phyloP scores from a whole-genome alignment of 352 stramenopile genomes.

The Halophytophthora batemanensis region DNA sequence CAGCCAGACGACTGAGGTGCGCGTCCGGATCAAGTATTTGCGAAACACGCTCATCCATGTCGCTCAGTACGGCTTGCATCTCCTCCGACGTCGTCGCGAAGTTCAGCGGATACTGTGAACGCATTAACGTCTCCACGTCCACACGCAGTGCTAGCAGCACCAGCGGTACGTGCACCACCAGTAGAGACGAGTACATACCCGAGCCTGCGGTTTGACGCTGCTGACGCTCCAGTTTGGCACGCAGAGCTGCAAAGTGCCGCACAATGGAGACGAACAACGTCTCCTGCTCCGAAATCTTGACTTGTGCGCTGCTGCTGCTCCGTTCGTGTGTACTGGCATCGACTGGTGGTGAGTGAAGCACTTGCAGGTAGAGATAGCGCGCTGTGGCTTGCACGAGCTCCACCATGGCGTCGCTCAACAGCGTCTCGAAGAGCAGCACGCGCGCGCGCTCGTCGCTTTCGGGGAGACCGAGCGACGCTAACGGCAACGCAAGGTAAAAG shows the following conservation, averaged over 20 bases:
- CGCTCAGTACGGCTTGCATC: conserved; percentile 40
- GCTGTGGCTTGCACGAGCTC: conserved; percentile 35
- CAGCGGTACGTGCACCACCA: conserved; percentile 44
- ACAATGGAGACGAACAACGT: conserved; percentile 40
- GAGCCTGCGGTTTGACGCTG: conserved; percentile 4
- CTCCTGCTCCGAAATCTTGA: conserved; percentile 23
- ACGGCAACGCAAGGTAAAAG: conserved; percentile 45
- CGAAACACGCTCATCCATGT: conserved; percentile 40
- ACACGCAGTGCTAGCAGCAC: conserved; percentile 60
- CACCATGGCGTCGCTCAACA: conserved; percentile 24
- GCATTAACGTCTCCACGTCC: conserved; percentile 56
- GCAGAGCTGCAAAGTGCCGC: conserved; percentile 30
- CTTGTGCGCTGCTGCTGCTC: neutral
- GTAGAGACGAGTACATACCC: conserved; percentile 1
- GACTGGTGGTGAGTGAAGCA: conserved; percentile 23
- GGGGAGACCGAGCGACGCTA: conserved; percentile 38
- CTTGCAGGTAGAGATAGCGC: conserved; percentile 40
- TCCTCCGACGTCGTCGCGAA: conserved; percentile 34
- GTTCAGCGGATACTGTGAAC: conserved; percentile 56
- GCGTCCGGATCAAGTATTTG: conserved; percentile 51
- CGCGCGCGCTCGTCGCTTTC: conserved; percentile 22
- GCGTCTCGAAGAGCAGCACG: conserved; percentile 25
- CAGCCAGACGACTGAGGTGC: conserved; percentile 48
- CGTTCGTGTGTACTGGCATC: neutral
- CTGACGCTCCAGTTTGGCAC: conserved; percentile 17